A percentile compares a stretch with the other conserved stretches of the same genome.
Conservation (phyloP, 768 basidiomycete species). For the Epithele typhae region DNA sequence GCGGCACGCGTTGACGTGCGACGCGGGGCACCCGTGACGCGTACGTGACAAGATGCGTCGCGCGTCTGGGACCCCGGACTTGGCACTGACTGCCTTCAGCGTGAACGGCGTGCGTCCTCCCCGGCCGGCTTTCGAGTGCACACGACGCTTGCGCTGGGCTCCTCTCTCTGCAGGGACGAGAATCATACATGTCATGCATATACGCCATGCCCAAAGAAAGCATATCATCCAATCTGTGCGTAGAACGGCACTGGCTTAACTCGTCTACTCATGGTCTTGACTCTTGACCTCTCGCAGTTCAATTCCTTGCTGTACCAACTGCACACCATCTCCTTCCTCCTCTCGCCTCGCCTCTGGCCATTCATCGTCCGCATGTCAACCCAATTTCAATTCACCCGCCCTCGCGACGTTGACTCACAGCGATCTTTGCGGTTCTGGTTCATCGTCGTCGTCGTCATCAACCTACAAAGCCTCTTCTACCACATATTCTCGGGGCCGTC, state of each 20-base stretch:
- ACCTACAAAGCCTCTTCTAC: constrained; percentile 54
- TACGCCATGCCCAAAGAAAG: constrained; percentile 28
- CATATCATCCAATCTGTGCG: constrained; percentile 27
- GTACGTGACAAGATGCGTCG: constrained; percentile 6
- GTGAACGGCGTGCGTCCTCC: neutral
- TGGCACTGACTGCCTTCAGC: neutral
- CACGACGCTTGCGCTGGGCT: constrained; percentile 5
- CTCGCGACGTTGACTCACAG: constrained; percentile 60
- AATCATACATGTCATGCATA: constrained; percentile 28
- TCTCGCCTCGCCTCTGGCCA: constrained; percentile 61
- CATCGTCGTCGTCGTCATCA: constrained; percentile 52
- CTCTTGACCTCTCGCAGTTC: constrained; percentile 38
- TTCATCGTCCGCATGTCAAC: constrained; percentile 50
- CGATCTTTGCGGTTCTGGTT: constrained; percentile 70
- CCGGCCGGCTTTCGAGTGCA: neutral
- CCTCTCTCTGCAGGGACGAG: neutral
- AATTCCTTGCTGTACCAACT: constrained; percentile 70
- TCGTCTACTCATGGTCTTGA: neutral
- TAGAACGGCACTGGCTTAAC: too few relatives aligned
- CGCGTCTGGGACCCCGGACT: neutral
- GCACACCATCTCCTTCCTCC: constrained; percentile 71
- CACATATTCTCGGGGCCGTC: constrained; percentile 50
- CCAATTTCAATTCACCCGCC: constrained; percentile 64
- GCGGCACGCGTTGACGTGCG: constrained; percentile 5
- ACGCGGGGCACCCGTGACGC: constrained; percentile 12